A percentile compares a stretch with the other conserved stretches of the same genome.
These are phyloP conservation scores for Cryptococcus jaspeensis DNA, from an alignment of 1,284 basidiomycete species.

Conservation along the genomic window DNA sequence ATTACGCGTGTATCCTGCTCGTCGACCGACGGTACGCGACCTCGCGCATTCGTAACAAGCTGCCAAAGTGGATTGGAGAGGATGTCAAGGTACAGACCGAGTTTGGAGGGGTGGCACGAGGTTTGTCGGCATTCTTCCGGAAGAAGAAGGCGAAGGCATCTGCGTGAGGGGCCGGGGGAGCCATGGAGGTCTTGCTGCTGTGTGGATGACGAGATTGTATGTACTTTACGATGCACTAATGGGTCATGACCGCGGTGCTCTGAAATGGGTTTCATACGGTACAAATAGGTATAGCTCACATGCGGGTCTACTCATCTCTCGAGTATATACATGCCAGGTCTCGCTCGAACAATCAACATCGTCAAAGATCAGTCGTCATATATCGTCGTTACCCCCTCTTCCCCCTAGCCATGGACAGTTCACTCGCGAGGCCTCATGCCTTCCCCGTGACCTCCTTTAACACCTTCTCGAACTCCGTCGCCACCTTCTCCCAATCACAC, in stretches of 20 bases:
- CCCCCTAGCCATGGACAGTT: too few relatives aligned
- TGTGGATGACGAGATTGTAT: background rate
- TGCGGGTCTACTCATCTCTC: too few relatives aligned
- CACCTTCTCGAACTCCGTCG: constrained; percentile 6
- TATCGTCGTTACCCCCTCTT: too few relatives aligned
- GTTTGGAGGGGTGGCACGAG: constrained; percentile 72
- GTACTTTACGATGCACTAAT: too few relatives aligned
- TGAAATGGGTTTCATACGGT: too few relatives aligned
- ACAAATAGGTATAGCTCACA: too few relatives aligned
- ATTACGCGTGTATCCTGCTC: constrained; percentile 82
- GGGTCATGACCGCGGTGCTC: too few relatives aligned
- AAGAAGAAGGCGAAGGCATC: constrained; percentile 39
- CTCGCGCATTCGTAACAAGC: constrained; percentile 65
- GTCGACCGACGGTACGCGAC: constrained; percentile 76
- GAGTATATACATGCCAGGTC: too few relatives aligned
- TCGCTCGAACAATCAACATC: too few relatives aligned
- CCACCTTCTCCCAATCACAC: constrained; percentile 12
- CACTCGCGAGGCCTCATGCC: background rate
- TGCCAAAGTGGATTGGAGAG: constrained; percentile 83
- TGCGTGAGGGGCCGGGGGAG: background rate
- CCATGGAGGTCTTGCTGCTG: too few relatives aligned
- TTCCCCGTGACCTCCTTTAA: constrained; percentile 6
- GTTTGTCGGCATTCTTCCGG: constrained; percentile 67
- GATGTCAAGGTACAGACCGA: constrained; percentile 62
- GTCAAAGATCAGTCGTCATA: too few relatives aligned